Evolutionary conservation across 2,329 filamentous ascomycete genomes (phyloP), one percentile per base, ranked within the genome.

Genomic region (Lachnum nothofagi): DNA sequence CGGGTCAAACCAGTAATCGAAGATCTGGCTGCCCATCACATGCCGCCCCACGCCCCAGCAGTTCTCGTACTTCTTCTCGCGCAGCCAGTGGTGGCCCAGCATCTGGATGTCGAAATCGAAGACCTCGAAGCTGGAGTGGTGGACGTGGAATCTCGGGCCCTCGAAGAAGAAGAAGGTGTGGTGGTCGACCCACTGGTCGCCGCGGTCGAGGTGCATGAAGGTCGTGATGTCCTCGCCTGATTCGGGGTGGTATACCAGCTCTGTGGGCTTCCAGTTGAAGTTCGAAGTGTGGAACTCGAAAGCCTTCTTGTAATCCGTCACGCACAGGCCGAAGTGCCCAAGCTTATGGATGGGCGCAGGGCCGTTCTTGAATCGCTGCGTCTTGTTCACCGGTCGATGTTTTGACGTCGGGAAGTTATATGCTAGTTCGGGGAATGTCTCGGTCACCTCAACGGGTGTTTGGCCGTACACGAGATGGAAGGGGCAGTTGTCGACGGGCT

Each of bases 41-140:
- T 88, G 84, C 44, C 85, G 67, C 0, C 85, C 85, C 0, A 88
- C 78, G 1, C 85, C 85, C 85, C 85, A 88, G 53, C 82, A 82
- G 57, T 74, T 77, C 59, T 73, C 74, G 62, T 85, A 85, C 1
- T 78, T 79, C 63, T 81, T 78, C 53, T 78, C 68, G 2, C 71
- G 71, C 53, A 88, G 68, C 80, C 82, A 87, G 59, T 85, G 76
- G 66, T 88, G 85, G 1, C 85, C 85, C 3, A 88, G 69, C 25
- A 79, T 72, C 69, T 88, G 84, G 4, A 79, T 78, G 61, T 88
- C 84, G 58, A 84, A 85, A 63, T 88, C 83, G 58, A 85, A 78
- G 4, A 85, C 82, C 66, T 88, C 85, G 56, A 83, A 88, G 2
- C 75, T 79, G 16, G 77, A 78, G 66, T 88, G 85, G 62, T 88